Evolutionary conservation across 768 basidiomycete genomes (phyloP).

Genomic region (Tricholomella constricta): DNA sequence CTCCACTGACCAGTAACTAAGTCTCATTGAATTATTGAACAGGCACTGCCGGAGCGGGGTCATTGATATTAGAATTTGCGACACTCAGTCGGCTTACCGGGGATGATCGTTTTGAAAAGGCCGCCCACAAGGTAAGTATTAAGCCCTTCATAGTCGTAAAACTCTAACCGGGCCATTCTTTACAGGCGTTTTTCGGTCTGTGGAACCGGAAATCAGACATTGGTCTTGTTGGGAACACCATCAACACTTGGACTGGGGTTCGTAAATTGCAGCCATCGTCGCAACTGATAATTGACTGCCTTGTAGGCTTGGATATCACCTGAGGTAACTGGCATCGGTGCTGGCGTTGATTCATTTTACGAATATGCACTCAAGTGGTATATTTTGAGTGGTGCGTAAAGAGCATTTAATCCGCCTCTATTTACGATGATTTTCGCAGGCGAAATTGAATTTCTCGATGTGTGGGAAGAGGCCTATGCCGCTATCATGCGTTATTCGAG

Average conservation of each 20-base stretch:
- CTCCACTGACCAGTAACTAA: neutral
- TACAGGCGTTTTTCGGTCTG: constrained; percentile 80
- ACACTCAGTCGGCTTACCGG: constrained; percentile 89
- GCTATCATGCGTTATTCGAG: constrained; percentile 86
- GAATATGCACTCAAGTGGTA: constrained; percentile 96
- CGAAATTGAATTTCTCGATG: constrained; percentile 78
- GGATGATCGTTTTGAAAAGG: constrained; percentile 87
- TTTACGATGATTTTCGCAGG: constrained; percentile 38
- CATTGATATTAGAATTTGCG: constrained; percentile 92
- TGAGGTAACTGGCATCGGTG: constrained; percentile 81
- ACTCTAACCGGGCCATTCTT: neutral
- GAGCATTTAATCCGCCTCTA: neutral
- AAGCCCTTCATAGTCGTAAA: neutral
- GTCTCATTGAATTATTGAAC: constrained; percentile 9
- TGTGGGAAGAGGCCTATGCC: constrained; percentile 83
- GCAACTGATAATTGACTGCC: neutral
- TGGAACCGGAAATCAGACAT: constrained; percentile 92
- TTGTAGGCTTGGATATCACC: constrained; percentile 73
- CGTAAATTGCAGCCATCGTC: constrained; percentile 26
- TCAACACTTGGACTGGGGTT: constrained; percentile 83
- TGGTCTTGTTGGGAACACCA: constrained; percentile 85
- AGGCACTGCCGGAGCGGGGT: constrained; percentile 94
- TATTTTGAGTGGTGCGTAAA: constrained; percentile 67
- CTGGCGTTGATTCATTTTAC: constrained; percentile 94
- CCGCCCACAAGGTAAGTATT: constrained; percentile 60